Evolutionary conservation across 1,139 yeast genomes (phyloP), one percentile per base, ranked within the genome.

Genomic region (Meyerozyma guilliermondii): DNA sequence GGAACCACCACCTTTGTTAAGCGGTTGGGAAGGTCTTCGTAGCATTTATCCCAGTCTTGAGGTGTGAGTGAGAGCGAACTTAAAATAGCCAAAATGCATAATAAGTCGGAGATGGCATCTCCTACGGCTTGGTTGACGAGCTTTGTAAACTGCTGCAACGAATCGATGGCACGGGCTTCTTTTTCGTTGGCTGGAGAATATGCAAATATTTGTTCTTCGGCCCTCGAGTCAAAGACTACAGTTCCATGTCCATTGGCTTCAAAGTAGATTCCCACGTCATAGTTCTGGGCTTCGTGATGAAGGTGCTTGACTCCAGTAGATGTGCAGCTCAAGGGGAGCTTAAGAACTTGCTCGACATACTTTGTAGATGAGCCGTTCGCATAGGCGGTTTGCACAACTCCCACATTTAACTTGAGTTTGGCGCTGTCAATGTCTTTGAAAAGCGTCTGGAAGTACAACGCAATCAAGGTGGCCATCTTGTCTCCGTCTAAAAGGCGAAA

Each of bases 201-300:
- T 10, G 47, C 54, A 41, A 62, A 61, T 22, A 65, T 60, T 35
- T 60, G 54, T 29, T 55, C 61, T 49, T 71, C 76, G 43, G 76
- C 87, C 16, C 74, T 74, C 0, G 77, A 73, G 6, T 87, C 79
- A 59, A 92, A 94, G 17, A 89, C 68, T 4, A 92, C 95, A 0
- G 99, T 94, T 11, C 99, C 99, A 57, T 92, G 99, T n/a, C 99
- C 99, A 59, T 92, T 92, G 41, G 99, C 98, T 68, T 92, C 99
- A 56, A 92, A 92, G 64, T 94, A 92, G 18, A 92, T 82, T 20
- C 98, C 98, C 50, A 92, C 76, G 56, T 89, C 98, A 58, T 79
- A 92, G 43, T 80, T 75, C 48, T 78, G 81, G 1, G 96, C 95
- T 54, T 81, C 88, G 54, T 87, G 95, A 59, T 94, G 98, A 51